Base-by-base conservation (phyloP, 345 rosid genomes). In the Citrus maxima region DNA sequence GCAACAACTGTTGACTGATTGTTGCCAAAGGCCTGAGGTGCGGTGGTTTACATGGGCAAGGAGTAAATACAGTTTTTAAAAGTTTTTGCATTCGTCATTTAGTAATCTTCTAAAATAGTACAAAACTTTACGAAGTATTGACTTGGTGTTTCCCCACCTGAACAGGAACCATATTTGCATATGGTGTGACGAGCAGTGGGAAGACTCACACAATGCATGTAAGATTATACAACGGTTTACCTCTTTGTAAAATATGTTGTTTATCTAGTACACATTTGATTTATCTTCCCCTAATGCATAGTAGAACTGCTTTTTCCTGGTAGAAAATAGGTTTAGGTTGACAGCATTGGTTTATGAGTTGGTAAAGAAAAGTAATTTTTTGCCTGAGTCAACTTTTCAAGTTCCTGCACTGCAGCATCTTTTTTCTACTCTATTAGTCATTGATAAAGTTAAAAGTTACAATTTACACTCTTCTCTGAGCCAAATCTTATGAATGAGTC, bases 161-260 rank as follows among this genome's bases (percentile, higher is more conserved):
- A 76, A 56, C 87, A 96, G 99, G 99, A 77, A 96, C 99, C 61
- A 92, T 96, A 81, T 96, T 94, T 85, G 99, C 99, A 66, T 96
- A 96, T 82, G 99, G 99, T 63, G 98, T 96, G 84, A 96, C 99
- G 74, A 96, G 99, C 91, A 96, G 99, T 79, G 99, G 99, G 85
- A 96, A 96, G 87, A 96, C 99, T 79, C 99, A 96, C 81, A 96
- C 99, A 18, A 96, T 96, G 99, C 98, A 94, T 89, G 99, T 96
- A 85, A 94, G 97, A 80, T 81, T 64, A 56, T 69, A 49, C 79
- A 72, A 80, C 37, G 19, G 10, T 25, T 10, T 64, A 28, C 10
- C 25, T 16, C 14, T 40, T 28, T 21, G 49, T 5, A 0, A 12
- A 18, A 24, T 19, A 61, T 62, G 21, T 27, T 71, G 9, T 59